Percentiles rank a stretch among this genome's conserved stretches.
Evolutionary conservation across 805 yeast genomes (phyloP).

Genomic region (Wickerhamiella alocasiicola): DNA sequence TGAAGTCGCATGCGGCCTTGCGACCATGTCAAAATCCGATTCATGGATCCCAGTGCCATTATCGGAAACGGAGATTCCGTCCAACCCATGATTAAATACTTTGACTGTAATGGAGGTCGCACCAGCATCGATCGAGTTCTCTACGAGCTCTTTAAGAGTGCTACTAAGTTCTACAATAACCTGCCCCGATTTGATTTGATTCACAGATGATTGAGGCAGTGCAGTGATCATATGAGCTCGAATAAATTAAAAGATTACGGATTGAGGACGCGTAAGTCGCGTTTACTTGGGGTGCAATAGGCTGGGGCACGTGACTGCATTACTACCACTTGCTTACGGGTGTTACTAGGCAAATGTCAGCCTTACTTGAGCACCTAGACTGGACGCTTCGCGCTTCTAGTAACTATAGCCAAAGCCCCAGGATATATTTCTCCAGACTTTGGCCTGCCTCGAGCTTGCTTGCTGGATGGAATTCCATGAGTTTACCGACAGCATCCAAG

Average conservation of each 20-base stretch:
- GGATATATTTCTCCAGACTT: not conserved
- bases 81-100: constrained; percentile 62
- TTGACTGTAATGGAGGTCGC: constrained; percentile 55
- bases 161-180: constrained; percentile 71
- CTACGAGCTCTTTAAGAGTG: constrained; percentile 75
- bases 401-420: too few species aligned
- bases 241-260: too few species aligned
- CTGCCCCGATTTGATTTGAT: constrained; percentile 80
- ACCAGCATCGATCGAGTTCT: constrained; percentile 73
- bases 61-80: constrained; percentile 56
- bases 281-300: too few species aligned
- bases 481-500: constrained; percentile 29
- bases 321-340: too few species aligned
- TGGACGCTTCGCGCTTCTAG: too few species aligned
- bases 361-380: too few species aligned
- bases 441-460: not conserved
- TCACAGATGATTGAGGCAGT: constrained; percentile 45
- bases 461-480: constrained; percentile 17
- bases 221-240: constrained; percentile 29
- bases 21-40: constrained; percentile 37
- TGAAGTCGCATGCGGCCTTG: constrained; percentile 42
- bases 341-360: too few species aligned
- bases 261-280: too few species aligned
- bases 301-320: too few species aligned
- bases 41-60: constrained; percentile 58